Percentiles rank a stretch among this genome's conserved stretches.
Evolutionary conservation across 371 early-diverging fungal genomes (phyloP).

Genomic region (Thermomucor indicae-seudaticae): DNA sequence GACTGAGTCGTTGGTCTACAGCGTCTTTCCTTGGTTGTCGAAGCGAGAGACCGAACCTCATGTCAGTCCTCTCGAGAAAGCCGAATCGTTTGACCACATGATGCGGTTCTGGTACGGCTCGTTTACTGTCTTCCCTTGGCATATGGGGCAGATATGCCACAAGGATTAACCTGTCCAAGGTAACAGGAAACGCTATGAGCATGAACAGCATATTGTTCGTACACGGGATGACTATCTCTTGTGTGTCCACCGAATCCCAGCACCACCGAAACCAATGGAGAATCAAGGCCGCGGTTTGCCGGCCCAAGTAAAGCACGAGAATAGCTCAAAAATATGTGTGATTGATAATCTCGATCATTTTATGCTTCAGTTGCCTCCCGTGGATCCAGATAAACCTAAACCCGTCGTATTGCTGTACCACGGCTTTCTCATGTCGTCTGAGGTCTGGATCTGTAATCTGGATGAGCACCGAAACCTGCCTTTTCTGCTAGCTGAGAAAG

Average conservation of each 20-base stretch:
- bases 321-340: constrained; percentile 13
- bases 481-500: constrained; percentile 69
- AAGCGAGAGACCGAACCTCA: constrained; percentile 46
- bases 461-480: constrained; percentile 68
- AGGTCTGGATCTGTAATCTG: constrained; percentile 86
- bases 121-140: neutral
- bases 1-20: neutral
- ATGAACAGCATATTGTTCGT: constrained; percentile 83
- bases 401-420: constrained; percentile 94
- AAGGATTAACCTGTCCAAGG: no score
- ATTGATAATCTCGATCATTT: constrained; percentile 33
- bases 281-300: constrained; percentile 2
- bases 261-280: constrained; percentile 7
- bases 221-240: constrained; percentile 87
- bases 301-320: neutral
- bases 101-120: constrained; percentile 61
- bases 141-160: neutral
- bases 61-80: constrained; percentile 56
- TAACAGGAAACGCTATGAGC: constrained; percentile 56
- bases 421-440: constrained; percentile 92
- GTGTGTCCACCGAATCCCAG: constrained; percentile 84
- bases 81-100: constrained; percentile 64
- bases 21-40: constrained; percentile 50
- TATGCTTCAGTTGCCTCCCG: constrained; percentile 11
- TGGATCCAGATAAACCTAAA: neutral